Base-by-base conservation (phyloP, 2,329 filamentous ascomycete genomes). In the Samsoniella hepiali region DNA sequence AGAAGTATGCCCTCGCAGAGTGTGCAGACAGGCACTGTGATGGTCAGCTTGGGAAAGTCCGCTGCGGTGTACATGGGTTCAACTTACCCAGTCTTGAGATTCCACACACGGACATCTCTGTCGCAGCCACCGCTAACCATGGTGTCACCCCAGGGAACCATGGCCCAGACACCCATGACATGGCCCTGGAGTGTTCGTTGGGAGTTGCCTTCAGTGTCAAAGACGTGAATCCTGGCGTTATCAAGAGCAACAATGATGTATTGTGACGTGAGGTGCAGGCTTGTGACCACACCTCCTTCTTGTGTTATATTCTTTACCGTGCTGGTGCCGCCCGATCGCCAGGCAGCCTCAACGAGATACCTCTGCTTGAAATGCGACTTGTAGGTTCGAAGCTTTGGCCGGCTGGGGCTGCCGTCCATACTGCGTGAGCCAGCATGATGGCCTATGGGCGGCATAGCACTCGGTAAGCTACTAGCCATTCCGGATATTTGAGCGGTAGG, bases 101-200 rank as follows among this genome's bases (percentile, higher is more conserved):
- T 91, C 95, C 95, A 99, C 6, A 99, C 95, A 63, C 95, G 86
- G 34, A 99, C 95, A 73, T 99, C 95, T 65, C 95, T 87, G 78
- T 99, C 95, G 74, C 95, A 99, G 6, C 95, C 95, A 70, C 95
- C 95, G 70, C 93, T 97, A 65, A 99, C 95, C 65, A 99, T 83
- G 60, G 91, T 90, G 74, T 99, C 94, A 65, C 91, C 94, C 91
- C 93, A 97, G 7, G 95, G 95, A 31, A 99, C 93, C 94, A 99
- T 98, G 56, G 95, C 95, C 95, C 95, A 99, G 27, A 99, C 95
- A 47, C 95, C 95, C 95, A 99, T 99, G 51, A 98, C 91, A 78
- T 99, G 95, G 11, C 95, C 95, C 72, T 95, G 90, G 34, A 99
- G 79, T 2, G 92, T 97, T 74, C 93, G 91, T 70, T 96, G 88